These are phyloP conservation scores for Neurospora discreta DNA, from an alignment of 495 filamentous ascomycete species.

Conservation along the genomic window DNA sequence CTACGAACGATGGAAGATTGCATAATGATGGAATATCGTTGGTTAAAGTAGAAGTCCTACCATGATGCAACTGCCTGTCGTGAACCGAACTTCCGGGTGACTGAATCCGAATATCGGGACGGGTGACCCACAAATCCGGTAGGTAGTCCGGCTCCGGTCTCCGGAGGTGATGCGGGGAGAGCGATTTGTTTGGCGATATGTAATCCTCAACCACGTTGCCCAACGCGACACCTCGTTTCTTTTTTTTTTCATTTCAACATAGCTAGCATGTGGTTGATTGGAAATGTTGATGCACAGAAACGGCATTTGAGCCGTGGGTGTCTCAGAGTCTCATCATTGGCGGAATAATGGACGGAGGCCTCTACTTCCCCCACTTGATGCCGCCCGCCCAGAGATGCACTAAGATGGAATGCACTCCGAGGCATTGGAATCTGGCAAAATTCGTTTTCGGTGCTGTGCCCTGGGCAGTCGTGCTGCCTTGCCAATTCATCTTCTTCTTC, in stretches of 20 bases:
- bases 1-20: too few species aligned
- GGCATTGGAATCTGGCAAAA: too few species aligned
- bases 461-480: neutral
- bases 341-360: neutral
- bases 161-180: neutral
- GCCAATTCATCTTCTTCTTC: neutral
- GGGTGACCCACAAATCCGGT: neutral
- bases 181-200: neutral
- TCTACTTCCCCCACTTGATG: neutral
- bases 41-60: neutral
- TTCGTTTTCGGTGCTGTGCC: neutral
- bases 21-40: neutral
- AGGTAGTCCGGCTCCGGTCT: neutral
- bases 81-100: neutral
- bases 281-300: neutral
- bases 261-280: too few species aligned
- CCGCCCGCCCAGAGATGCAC: neutral
- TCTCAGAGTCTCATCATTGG: neutral
- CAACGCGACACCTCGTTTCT: too few species aligned
- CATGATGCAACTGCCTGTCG: neutral
- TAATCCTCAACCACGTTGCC: too few species aligned
- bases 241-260: too few species aligned
- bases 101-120: neutral
- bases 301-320: neutral
- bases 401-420: too few species aligned